These are phyloP conservation scores for Oxyria digyna DNA, from an alignment of 148 eudicot genomes.

Conservation along the genomic window DNA sequence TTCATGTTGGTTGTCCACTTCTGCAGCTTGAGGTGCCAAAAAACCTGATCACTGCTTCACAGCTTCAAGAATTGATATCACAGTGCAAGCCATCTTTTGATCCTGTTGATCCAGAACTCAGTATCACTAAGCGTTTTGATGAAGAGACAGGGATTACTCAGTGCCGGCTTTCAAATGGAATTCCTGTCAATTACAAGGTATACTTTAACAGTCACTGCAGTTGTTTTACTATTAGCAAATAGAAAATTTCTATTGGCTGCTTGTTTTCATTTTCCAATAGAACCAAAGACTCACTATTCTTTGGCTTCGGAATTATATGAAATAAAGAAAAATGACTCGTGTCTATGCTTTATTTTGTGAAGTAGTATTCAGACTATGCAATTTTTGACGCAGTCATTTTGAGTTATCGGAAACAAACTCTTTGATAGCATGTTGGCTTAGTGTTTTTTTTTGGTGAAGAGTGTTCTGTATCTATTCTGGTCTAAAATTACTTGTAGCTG, in stretches of 20 bases:
- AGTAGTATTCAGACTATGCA: too few relatives aligned
- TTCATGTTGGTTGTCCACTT: conserved; percentile 8
- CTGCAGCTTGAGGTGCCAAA: conserved; percentile 97
- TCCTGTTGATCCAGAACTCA: conserved; percentile 32
- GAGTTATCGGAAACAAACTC: neutral
- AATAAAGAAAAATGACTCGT: too few relatives aligned
- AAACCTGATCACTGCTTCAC: conserved; percentile 51
- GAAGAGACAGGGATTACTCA: conserved; percentile 81
- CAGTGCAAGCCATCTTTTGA: conserved; percentile 50
- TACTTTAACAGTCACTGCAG: neutral
- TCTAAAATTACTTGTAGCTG: neutral
- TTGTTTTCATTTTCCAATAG: too few relatives aligned
- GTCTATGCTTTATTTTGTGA: too few relatives aligned
- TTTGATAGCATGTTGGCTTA: neutral
- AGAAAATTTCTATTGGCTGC: neutral
- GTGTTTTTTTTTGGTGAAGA: neutral
- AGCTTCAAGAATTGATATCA: conserved; percentile 50
- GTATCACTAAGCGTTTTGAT: conserved; percentile 40
- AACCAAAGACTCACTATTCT: too few relatives aligned
- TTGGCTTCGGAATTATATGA: too few relatives aligned
- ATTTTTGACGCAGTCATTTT: too few relatives aligned
- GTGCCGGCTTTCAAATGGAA: conserved; percentile 83
- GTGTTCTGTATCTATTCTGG: neutral
- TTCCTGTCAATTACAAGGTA: conserved; percentile 95
- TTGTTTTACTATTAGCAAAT: neutral